Evolutionary conservation across 164 flowering plant genomes (phyloP).

Genomic region (grape (Vitis vinifera)): ASM3070453v1 NC_081809.1:4508001-4508500

Average conservation of each 20-base stretch:
- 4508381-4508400: too few species aligned
- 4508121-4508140: background rate
- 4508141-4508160: background rate
- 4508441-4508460: background rate
- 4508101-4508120: background rate
- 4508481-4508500: background rate
- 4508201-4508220: background rate
- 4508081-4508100: background rate
- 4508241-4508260: too few species aligned
- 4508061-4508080: constrained; percentile 67
- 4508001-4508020: constrained; percentile 94
- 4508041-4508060: constrained; percentile 99
- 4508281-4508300: too few species aligned
- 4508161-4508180: background rate
- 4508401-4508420: too few species aligned
- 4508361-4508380: too few species aligned
- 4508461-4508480: background rate
- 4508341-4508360: too few species aligned
- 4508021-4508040: constrained; percentile 95
- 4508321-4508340: too few species aligned
- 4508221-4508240: background rate
- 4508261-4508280: too few species aligned
- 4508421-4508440: background rate
- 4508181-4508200: background rate
- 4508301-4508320: too few species aligned